These are phyloP conservation scores for Iris macrosiphon DNA, from an alignment of 106 monocot species.

Conservation along the genomic window DNA sequence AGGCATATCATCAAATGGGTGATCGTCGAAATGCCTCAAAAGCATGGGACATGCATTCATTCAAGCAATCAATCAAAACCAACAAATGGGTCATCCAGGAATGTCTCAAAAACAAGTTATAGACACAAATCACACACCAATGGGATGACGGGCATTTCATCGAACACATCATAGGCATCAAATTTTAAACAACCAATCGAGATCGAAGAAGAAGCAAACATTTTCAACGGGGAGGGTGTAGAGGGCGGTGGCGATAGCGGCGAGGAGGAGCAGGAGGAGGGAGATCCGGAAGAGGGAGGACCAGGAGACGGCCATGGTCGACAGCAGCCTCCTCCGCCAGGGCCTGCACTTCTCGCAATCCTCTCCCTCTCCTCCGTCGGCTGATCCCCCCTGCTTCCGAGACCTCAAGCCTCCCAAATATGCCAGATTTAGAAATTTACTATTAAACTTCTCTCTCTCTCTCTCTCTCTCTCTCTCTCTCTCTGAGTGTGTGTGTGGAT, in stretches of 20 bases:
- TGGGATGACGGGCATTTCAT: neutral
- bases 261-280: constrained; percentile 50
- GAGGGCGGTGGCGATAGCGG: constrained; percentile 57
- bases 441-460: too few species aligned
- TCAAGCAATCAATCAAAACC: too few species aligned
- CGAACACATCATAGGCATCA: neutral
- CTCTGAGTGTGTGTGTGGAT: too few species aligned
- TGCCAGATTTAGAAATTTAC: constrained; percentile 32
- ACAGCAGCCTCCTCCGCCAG: constrained; percentile 57
- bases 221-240: constrained; percentile 59
- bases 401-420: constrained; percentile 34
- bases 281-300: constrained; percentile 41
- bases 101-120: too few species aligned
- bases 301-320: constrained; percentile 61
- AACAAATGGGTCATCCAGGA: too few species aligned
- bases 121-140: too few species aligned
- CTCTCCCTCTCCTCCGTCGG: constrained; percentile 7
- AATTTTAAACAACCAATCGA: neutral
- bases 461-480: too few species aligned
- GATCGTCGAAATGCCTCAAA: too few species aligned
- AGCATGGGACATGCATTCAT: too few species aligned
- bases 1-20: too few species aligned
- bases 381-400: constrained; percentile 13
- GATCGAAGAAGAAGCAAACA: constrained; percentile 15
- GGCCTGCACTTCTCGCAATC: constrained; percentile 41